Percentiles rank a stretch among this genome's conserved stretches.
Evolutionary conservation across 148 eudicot species (phyloP).

Genomic region (Rhododendron williamsianum): DNA sequence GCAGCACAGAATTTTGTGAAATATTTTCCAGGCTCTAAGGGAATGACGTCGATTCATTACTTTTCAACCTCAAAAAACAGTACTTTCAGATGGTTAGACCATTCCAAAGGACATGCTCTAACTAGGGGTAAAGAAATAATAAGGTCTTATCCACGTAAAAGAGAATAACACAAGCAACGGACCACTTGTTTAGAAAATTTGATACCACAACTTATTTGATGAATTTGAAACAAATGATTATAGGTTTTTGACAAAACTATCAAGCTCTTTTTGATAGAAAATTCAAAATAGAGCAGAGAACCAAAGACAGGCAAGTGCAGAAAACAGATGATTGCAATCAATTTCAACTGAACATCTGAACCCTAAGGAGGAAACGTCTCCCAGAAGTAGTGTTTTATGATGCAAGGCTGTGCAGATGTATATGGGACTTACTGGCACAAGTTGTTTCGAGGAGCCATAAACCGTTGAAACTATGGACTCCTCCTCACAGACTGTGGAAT

Average conservation of each 20-base stretch:
- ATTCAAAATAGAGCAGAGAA: background rate
- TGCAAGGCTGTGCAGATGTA: background rate
- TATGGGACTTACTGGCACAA: conserved; percentile 16
- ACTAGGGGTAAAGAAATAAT: background rate
- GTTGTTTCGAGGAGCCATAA: conserved; percentile 8
- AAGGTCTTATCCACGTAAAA: background rate
- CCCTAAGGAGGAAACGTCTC: background rate
- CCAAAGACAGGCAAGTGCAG: background rate
- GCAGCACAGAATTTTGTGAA: background rate
- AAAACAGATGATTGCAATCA: background rate
- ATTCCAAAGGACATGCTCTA: background rate
- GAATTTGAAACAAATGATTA: background rate
- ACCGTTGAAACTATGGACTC: background rate
- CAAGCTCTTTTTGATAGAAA: background rate
- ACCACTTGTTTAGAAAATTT: background rate
- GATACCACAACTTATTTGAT: background rate
- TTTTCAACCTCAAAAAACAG: background rate
- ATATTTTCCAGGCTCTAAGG: background rate
- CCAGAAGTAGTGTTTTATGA: background rate
- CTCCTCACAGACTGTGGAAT: background rate
- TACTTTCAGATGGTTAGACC: background rate
- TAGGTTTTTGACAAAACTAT: background rate
- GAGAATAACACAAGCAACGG: background rate
- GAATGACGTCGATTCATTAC: background rate
- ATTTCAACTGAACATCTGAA: background rate